A percentile compares a stretch with the other conserved stretches of the same genome.
Conservation (phyloP, 2,329 filamentous ascomycete species). For the Fusarium algeriense region DNA sequence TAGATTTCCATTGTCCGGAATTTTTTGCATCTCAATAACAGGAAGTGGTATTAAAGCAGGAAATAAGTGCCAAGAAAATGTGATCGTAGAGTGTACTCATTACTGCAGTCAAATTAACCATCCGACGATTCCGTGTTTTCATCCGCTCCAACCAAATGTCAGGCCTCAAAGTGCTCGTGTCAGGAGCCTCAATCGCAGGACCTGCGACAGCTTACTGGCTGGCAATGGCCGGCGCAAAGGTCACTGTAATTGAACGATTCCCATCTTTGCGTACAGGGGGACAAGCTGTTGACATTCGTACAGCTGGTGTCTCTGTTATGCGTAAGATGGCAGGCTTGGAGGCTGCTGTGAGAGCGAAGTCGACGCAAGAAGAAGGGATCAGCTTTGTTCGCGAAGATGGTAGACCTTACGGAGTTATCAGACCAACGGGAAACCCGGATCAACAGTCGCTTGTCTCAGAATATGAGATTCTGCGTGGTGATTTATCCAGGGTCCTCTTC, state of each 20-base stretch:
- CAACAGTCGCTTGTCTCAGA: conserved; percentile 24
- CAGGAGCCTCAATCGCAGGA: conserved; percentile 51
- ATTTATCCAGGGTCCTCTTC: conserved; percentile 17
- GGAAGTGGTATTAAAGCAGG: neutral
- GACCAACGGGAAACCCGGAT: conserved; percentile 15
- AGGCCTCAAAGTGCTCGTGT: conserved; percentile 45
- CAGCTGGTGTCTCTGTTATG: conserved; percentile 54
- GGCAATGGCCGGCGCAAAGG: conserved; percentile 45
- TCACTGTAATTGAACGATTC: conserved; percentile 57
- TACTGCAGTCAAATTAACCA: neutral
- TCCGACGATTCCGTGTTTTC: neutral
- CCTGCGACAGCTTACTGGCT: conserved; percentile 50
- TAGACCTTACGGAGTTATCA: conserved; percentile 6
- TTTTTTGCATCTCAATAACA: neutral
- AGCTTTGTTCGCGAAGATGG: conserved; percentile 18
- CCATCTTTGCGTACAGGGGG: conserved; percentile 51
- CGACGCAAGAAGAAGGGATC: conserved; percentile 18
- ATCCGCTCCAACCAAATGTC: conserved; percentile 27
- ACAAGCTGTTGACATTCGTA: conserved; percentile 55
- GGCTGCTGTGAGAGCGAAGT: conserved; percentile 6
- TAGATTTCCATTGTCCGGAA: conserved; percentile 9
- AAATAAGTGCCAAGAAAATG: neutral
- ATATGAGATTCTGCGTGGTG: conserved; percentile 21
- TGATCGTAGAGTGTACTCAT: no score
- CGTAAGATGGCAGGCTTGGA: conserved; percentile 55